Base-by-base conservation (phyloP, 768 basidiomycete genomes). In the Fibroporia radiculosa region DNA sequence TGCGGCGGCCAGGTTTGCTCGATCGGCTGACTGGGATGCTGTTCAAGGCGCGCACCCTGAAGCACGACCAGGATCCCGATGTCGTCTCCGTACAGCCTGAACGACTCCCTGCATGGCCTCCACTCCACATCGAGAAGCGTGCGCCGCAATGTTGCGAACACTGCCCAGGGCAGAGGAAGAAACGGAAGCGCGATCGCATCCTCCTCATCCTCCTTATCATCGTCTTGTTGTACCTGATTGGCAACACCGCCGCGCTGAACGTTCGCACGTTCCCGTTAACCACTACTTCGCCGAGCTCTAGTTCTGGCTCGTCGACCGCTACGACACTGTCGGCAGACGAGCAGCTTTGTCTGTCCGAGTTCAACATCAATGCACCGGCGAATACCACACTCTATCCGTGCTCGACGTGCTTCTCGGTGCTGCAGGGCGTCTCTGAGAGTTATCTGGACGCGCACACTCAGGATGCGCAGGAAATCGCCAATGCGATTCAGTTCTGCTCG, bases 401-500 rank as follows among this genome's bases (percentile, higher is more conserved):
- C 49, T 63, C 65, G 29, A 62, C 65, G 5, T 76, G 74, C 51
- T 62, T 73, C 16, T 54, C 74, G 0, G 50, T 62, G 26, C 54
- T 76, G 4, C 62, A 64, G 47, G 56, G 57, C 6, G 60, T 74
- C 14, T 65, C 74, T 4, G 55, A 65, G n/a, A 62, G 60, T 34
- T 49, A 55, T 44, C 51, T 60, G 6, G 43, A 58, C 13, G 58
- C 60, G 20, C 63, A 68, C 40, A 37, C 60, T 16, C 58, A 69
- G 48, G 59, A 66, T 24, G 40, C 59, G 16, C 62, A 66, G 47
- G 40, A 49, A 20, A 58, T 68, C 38, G 45, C 48, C 26, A 64
- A 66, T 25, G 68, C 67, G 4, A 42, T 70, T 1, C 74, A 76
- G 49, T 76, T 76, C 48, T 76, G 74, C 46, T 62, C 73, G 11